These are phyloP conservation scores for Gautieria morchelliformis DNA, from an alignment of 768 basidiomycete genomes.

Conservation along the genomic window DNA sequence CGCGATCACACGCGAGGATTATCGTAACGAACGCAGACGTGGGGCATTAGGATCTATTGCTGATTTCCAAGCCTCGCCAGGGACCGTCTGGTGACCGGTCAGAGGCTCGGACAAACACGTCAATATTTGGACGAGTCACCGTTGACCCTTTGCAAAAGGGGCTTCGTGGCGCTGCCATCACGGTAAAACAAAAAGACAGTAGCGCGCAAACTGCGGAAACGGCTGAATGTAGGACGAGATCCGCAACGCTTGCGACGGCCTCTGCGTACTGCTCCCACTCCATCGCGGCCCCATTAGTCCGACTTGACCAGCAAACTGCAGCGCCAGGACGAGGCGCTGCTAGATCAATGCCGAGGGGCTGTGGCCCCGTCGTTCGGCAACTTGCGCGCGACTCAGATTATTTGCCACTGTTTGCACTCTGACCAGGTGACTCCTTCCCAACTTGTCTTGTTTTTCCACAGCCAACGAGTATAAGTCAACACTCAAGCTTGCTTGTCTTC, in stretches of 20 bases:
- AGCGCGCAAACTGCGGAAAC: background rate
- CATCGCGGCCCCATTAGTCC: background rate
- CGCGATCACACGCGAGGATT: too few species aligned
- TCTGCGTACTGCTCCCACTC: background rate
- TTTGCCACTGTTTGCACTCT: background rate
- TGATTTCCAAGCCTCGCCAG: too few species aligned
- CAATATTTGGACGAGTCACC: too few species aligned
- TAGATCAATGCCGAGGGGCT: background rate
- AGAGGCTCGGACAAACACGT: too few species aligned
- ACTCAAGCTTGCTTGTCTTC: background rate
- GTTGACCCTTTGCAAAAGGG: too few species aligned
- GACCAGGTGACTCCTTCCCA: conserved; percentile 1
- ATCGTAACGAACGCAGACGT: too few species aligned
- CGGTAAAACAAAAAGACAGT: background rate
- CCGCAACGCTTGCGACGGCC: background rate
- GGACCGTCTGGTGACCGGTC: too few species aligned
- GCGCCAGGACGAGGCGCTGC: background rate
- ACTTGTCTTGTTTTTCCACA: background rate
- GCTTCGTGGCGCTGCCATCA: background rate
- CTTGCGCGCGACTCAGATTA: background rate
- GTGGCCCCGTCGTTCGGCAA: background rate
- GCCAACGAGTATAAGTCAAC: too few species aligned
- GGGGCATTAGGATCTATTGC: too few species aligned
- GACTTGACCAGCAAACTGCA: background rate
- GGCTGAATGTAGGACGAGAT: background rate